Evolutionary conservation across 139 green algal genomes (phyloP), one percentile per base, ranked within the genome.

Genomic region (Chlorella sorokiniana): DNA sequence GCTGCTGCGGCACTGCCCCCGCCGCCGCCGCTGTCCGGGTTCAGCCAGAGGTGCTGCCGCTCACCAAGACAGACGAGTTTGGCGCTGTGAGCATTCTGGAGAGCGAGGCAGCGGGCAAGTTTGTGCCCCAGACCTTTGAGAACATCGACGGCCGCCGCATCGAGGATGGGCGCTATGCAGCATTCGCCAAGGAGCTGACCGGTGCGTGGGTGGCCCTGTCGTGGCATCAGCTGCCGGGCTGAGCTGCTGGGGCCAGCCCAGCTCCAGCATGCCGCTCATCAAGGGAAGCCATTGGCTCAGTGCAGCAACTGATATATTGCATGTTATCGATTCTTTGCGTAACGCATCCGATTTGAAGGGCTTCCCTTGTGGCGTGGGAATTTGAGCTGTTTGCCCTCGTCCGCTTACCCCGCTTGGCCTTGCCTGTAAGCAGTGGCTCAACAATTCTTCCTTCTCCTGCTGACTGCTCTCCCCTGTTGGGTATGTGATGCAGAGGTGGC

Each of bases 151-250:
- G 92, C 16, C 86, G 90, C 41, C 86, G 92, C 35, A 86, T 95
- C 68, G 95, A 99, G 37, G 96, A 99, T 80, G 96, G 96, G 0
- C 88, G 96, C 31, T 99, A 98, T 84, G 81, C 84, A 2, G 87
- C 88, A 0, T 99, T 99, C 81, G 85, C 86, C 22, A 78, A 94
- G 41, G 95, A 97, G 61, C 93, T 99, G 42, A 85, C 84, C 1
- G 61, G 80, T 86, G 64, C 3, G 72, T 54, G 14, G 9, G 10
- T 64, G 56, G 10, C 16, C 9, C 56, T 2, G 3, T 64, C n/a
- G n/a, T n/a, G n/a, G n/a, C n/a, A n/a, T n/a, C n/a, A n/a, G n/a
- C n/a, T n/a, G n/a, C n/a, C n/a, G n/a, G n/a, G n/a, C n/a, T n/a
- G n/a, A n/a, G n/a, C n/a, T n/a, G n/a, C n/a, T n/a, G n/a, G n/a